Evolutionary conservation across 202 grass and related monocot genomes (phyloP).

Genomic region (Tripidium arundinaceum): DNA sequence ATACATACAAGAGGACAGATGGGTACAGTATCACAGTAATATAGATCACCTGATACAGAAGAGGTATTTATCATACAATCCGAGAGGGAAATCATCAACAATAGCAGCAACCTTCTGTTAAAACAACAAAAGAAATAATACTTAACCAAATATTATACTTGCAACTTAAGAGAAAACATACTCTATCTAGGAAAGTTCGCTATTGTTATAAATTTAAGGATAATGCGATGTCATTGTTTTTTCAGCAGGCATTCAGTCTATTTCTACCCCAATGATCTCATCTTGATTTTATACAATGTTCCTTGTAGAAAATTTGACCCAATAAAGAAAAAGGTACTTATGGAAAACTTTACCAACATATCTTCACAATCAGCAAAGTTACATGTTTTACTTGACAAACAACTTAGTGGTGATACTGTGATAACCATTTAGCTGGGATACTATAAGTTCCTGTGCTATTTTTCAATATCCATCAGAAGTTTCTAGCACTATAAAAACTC

Average conservation of each 20-base stretch:
- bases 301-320: constrained; percentile 27
- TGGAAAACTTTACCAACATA: constrained; percentile 56
- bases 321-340: constrained; percentile 28
- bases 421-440: neutral
- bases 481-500: neutral
- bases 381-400: neutral
- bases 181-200: neutral
- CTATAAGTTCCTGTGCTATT: neutral
- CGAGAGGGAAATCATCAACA: constrained; percentile 75
- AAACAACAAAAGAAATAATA: constrained; percentile 25
- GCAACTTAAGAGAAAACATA: constrained; percentile 14
- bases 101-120: constrained; percentile 90
- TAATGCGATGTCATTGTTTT: neutral
- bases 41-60: constrained; percentile 77
- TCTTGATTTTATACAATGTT: constrained; percentile 3
- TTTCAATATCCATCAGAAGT: constrained; percentile 8
- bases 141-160: constrained; percentile 6
- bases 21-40: constrained; percentile 17
- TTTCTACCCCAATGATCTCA: constrained; percentile 12
- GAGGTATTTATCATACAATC: constrained; percentile 83
- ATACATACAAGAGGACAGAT: neutral
- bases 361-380: no score
- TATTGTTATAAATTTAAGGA: constrained; percentile 13
- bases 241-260: neutral
- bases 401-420: neutral